Percentiles rank a stretch among this genome's conserved stretches.
Evolutionary conservation across 2,329 filamentous ascomycete genomes (phyloP).

Genomic region (Talaromyces sp.): DNA sequence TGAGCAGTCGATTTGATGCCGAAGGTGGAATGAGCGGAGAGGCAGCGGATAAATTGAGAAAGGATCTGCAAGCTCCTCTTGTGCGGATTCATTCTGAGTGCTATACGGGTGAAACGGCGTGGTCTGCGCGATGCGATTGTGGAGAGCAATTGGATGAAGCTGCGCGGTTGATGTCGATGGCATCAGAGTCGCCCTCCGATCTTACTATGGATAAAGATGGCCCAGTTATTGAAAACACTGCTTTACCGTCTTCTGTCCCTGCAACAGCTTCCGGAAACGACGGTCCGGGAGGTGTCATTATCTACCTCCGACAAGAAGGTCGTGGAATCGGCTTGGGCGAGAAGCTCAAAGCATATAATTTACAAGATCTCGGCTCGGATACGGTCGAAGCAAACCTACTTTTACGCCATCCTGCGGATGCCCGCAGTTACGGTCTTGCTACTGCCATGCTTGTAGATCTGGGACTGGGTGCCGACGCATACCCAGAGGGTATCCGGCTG

Average conservation of each 20-base stretch:
- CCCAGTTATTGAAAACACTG: conserved; percentile 22
- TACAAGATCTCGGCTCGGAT: conserved; percentile 95
- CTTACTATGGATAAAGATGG: conserved; percentile 20
- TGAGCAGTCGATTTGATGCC: conserved; percentile 64
- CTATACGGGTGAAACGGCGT: conserved; percentile 97
- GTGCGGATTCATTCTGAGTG: conserved; percentile 97
- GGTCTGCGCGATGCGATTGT: conserved; percentile 96
- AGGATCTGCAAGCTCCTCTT: conserved; percentile 55
- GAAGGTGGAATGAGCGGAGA: conserved; percentile 20
- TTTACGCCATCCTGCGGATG: conserved; percentile 88
- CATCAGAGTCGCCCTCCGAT: conserved; percentile 32
- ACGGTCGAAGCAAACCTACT: conserved; percentile 94
- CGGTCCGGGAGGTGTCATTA: conserved; percentile 76
- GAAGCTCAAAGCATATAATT: conserved; percentile 96
- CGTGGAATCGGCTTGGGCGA: conserved; percentile 91
- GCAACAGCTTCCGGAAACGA: conserved; percentile 41
- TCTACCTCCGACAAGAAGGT: conserved; percentile 94
- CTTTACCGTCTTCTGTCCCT: conserved; percentile 22
- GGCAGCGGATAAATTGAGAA: not conserved
- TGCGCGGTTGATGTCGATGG: conserved; percentile 83
- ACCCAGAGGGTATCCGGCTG: conserved; percentile 62
- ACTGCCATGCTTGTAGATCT: conserved; percentile 91
- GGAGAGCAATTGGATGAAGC: conserved; percentile 97
- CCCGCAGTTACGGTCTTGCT: conserved; percentile 90
- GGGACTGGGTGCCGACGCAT: conserved; percentile 64